These are phyloP conservation scores for Heliosperma pusillum DNA, from an alignment of 148 eudicot genomes.

Conservation along the genomic window DNA sequence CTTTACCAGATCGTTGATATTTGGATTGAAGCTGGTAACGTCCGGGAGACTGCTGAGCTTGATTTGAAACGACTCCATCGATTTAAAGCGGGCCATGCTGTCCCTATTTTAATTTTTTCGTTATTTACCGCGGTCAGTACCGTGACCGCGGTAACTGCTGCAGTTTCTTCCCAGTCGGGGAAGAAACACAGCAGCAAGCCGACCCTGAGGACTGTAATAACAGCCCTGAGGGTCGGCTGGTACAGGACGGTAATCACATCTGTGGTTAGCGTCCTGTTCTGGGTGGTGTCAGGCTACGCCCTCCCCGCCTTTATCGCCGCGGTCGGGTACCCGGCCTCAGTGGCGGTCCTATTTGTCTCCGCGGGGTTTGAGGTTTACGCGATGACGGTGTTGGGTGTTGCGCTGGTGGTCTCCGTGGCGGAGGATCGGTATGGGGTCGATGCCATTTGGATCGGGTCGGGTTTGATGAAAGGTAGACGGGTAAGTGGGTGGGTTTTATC, in stretches of 20 bases:
- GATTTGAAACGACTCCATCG: slow-evolving; percentile 28
- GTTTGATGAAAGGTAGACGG: slow-evolving; percentile 40
- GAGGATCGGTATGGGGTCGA: slow-evolving; percentile 37
- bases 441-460: slow-evolving; percentile 32
- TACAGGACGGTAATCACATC: slow-evolving; percentile 1
- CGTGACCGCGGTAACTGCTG: slow-evolving; percentile 19
- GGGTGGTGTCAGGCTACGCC: slow-evolving; percentile 4
- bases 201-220: slow-evolving; percentile 5
- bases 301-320: background rate
- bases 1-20: slow-evolving; percentile 17
- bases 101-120: slow-evolving; percentile 35
- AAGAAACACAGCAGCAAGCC: background rate
- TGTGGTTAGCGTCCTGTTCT: background rate
- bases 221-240: slow-evolving; percentile 4
- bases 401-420: slow-evolving; percentile 35
- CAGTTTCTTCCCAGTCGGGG: background rate
- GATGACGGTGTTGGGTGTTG: slow-evolving; percentile 8
- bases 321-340: background rate
- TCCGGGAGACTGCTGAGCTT: background rate
- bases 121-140: slow-evolving; percentile 45
- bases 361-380: slow-evolving; percentile 9
- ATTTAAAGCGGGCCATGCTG: slow-evolving; percentile 33
- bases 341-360: background rate
- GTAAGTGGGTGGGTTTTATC: slow-evolving; percentile 31
- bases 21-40: slow-evolving; percentile 24